Percentiles rank a stretch among this genome's conserved stretches.
phyloP scores from a whole-genome alignment of 176 grass and related monocot genomes.

The Thalia dealbata region DNA sequence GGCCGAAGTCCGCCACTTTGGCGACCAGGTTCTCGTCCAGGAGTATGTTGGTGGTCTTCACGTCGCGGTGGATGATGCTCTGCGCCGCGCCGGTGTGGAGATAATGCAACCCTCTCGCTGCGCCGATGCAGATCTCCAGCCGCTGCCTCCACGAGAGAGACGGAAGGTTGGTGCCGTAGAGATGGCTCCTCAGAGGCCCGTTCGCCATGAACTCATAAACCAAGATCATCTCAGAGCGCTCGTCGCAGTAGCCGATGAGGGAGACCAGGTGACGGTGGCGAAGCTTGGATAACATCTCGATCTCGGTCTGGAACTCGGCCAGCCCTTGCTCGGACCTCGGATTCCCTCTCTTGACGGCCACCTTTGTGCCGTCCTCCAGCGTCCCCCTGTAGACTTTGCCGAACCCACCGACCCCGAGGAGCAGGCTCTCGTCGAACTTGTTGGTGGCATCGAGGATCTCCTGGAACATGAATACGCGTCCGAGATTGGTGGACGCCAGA shows the following conservation, averaged over 20 bases:
- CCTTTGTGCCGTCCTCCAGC: constrained; percentile 3
- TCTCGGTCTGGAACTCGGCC: constrained; percentile 14
- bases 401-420: constrained; percentile 12
- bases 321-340: constrained; percentile 16
- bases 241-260: constrained; percentile 7
- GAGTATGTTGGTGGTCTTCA: constrained; percentile 14
- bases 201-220: constrained; percentile 15
- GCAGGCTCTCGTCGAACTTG: constrained; percentile 9
- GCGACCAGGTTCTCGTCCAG: constrained; percentile 12
- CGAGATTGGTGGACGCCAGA: constrained; percentile 5
- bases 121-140: constrained; percentile 11
- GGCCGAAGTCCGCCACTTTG: constrained; percentile 11
- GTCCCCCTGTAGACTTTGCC: constrained; percentile 11
- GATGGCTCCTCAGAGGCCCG: constrained; percentile 10
- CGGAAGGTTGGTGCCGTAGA: constrained; percentile 10
- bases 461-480: constrained; percentile 9
- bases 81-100: constrained; percentile 9
- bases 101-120: constrained; percentile 12
- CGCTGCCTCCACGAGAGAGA: constrained; percentile 10
- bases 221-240: constrained; percentile 10
- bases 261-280: constrained; percentile 11
- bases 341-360: constrained; percentile 15
- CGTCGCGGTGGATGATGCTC: constrained; percentile 12
- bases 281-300: constrained; percentile 16
- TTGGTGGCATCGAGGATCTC: constrained; percentile 13